Base-by-base conservation (phyloP, 2,329 filamentous ascomycete genomes). In the Stachybotrys elegans region DNA sequence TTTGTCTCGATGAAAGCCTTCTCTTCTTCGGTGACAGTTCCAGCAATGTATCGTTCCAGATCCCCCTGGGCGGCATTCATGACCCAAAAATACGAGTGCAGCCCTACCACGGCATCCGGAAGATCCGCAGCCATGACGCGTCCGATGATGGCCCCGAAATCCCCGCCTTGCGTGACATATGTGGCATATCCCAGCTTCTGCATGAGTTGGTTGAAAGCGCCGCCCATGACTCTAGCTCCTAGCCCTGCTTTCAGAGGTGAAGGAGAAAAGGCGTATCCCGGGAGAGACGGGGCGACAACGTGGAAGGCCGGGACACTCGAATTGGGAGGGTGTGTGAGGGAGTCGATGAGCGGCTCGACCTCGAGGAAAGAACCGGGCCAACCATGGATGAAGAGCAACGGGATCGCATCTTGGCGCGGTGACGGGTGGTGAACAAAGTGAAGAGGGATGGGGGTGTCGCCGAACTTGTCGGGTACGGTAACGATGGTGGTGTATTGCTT, bases 1-100 rank as follows among this genome's bases (percentile, higher is more conserved):
- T 19, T 72, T 50, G 76, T 74, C 42, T 65, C n/a, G 61, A 4
- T 71, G 72, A 51, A 75, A 75, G 19, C 59, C 62, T 21, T 51
- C 21, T 17, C 48, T 36, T n/a, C 69, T 54, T 41, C 69, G 68
- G n/a, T 66, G 48, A 38, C 23, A 7, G 25, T 17, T 7, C 37
- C 37, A 12, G 14, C 5, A n/a, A 34, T 25, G 27, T n/a, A 36
- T 17, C 31, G 27, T 3, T 36, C 36, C 13, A 25, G 16, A 25
- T 34, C 41, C 14, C 20, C 20, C 12, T 29, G 12, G 9, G 16
- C 16, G 8, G 22, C 17, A n/a, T 6, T n/a, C 6, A 25, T 31
- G 31, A 9, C 25, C 14, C 14, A 35, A 6, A 43, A n/a, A 20
- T 36, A 25, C 5, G 31, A 36, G 6, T 16, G 19, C 9, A 9